phyloP scores from a whole-genome alignment of 1,284 basidiomycete species.

The Cerrena zonata region DNA sequence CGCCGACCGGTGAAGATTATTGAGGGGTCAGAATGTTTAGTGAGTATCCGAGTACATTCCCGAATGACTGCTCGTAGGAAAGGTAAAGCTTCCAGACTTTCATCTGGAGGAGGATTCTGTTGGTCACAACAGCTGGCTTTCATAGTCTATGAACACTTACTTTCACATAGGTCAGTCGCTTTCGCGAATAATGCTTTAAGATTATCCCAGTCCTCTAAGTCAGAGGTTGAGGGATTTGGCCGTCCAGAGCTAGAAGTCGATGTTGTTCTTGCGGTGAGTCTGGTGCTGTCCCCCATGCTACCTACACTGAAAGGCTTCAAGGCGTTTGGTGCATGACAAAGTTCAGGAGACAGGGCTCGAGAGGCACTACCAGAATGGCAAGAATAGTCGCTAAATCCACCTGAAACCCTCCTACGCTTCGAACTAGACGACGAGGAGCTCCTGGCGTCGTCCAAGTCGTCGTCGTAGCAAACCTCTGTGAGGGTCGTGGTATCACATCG shows the following conservation, averaged over 20 bases:
- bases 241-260: slow-evolving; percentile 9
- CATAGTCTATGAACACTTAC: slow-evolving; percentile 30
- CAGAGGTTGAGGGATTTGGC: slow-evolving; percentile 24
- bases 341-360: slow-evolving; percentile 10
- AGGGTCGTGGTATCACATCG: slow-evolving; percentile 1
- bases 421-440: slow-evolving; percentile 19
- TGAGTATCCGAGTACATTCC: slow-evolving; percentile 57
- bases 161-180: slow-evolving; percentile 53
- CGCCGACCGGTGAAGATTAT: slow-evolving; percentile 33
- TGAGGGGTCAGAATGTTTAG: slow-evolving; percentile 50
- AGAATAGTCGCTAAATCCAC: slow-evolving; percentile 17
- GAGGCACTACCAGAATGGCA: slow-evolving; percentile 9
- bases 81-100: slow-evolving; percentile 46
- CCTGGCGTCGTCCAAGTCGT: slow-evolving; percentile 23
- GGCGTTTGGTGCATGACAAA: slow-evolving; percentile 3
- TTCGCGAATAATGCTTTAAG: slow-evolving; percentile 55
- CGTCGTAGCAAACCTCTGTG: slow-evolving; percentile 20
- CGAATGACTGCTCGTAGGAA: slow-evolving; percentile 58
- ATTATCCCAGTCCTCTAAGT: slow-evolving; percentile 57
- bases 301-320: not conserved
- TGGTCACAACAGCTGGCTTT: not conserved
- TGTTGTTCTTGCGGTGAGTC: not conserved
- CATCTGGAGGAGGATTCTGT: no score
- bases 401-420: slow-evolving; percentile 26
- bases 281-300: slow-evolving; percentile 5